Percentiles rank a stretch among this genome's conserved stretches.
These are phyloP conservation scores for Dalbergia cochinchinensis DNA, from an alignment of 306 rosid genomes.

Conservation along the genomic window DNA sequence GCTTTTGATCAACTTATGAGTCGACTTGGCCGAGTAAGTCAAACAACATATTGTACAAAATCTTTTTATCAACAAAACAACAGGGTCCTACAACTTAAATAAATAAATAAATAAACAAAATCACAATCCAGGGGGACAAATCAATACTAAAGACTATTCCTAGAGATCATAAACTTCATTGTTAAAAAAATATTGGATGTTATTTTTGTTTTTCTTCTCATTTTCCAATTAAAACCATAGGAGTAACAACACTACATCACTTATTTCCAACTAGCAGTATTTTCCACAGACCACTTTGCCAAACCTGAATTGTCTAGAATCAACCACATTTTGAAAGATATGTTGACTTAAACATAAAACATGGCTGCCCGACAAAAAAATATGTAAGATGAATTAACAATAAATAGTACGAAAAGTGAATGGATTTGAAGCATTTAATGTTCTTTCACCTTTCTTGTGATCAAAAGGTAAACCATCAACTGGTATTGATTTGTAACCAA, in stretches of 20 bases:
- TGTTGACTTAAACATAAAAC: slow-evolving; percentile 11
- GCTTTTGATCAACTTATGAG: slow-evolving; percentile 29
- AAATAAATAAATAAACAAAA: not conserved
- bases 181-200: not conserved
- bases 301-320: not conserved
- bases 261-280: slow-evolving; percentile 2
- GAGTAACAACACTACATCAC: not conserved
- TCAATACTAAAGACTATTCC: slow-evolving; percentile 1
- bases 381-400: slow-evolving; percentile 9
- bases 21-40: slow-evolving; percentile 3
- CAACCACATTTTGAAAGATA: slow-evolving; percentile 27
- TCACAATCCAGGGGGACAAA: no score
- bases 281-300: slow-evolving; percentile 9
- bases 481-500: slow-evolving; percentile 91
- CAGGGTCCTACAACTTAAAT: no score
- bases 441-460: slow-evolving; percentile 71
- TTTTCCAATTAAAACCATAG: not conserved
- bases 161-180: slow-evolving; percentile 27
- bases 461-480: slow-evolving; percentile 89
- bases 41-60: slow-evolving; percentile 30
- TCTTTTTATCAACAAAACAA: slow-evolving; percentile 9
- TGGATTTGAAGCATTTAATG: slow-evolving; percentile 15
- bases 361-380: slow-evolving; percentile 27
- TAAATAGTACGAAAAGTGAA: not conserved
- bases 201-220: not conserved